Evolutionary conservation across 1,284 basidiomycete genomes (phyloP).

Genomic region (Filobasidium uniguttulatum): DNA sequence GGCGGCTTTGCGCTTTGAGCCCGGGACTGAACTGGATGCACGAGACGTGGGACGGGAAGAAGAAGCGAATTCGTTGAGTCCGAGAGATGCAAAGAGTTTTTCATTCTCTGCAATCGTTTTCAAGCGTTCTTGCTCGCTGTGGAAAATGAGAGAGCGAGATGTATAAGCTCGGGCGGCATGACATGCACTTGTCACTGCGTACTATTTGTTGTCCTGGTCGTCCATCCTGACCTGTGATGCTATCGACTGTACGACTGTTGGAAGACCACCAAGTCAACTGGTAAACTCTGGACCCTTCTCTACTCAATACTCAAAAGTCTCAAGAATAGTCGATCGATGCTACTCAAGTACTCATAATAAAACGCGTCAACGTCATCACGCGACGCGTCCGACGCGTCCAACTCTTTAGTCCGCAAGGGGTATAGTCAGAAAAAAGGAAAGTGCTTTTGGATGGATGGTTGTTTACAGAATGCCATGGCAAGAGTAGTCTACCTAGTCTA

Average conservation of each 20-base stretch:
- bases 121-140: slow-evolving; percentile 34
- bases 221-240: not conserved
- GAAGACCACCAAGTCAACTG: too few relatives aligned
- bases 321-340: too few relatives aligned
- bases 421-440: not conserved
- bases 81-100: slow-evolving; percentile 33
- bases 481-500: too few relatives aligned
- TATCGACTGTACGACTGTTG: not conserved
- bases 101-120: slow-evolving; percentile 37
- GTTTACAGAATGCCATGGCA: too few relatives aligned
- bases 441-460: too few relatives aligned
- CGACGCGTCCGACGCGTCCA: too few relatives aligned
- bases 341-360: too few relatives aligned
- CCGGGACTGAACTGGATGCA: not conserved
- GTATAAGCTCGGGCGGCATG: not conserved
- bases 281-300: too few relatives aligned
- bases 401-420: too few relatives aligned
- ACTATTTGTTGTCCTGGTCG: not conserved
- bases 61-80: slow-evolving; percentile 24
- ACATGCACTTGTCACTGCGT: not conserved
- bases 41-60: slow-evolving; percentile 2
- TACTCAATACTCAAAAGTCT: too few relatives aligned
- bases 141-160: not conserved
- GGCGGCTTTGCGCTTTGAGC: not conserved
- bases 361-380: too few relatives aligned